Evolutionary conservation across 495 filamentous ascomycete genomes (phyloP), one percentile per base, ranked within the genome.

Genomic region (Neurospora sp.): DNA sequence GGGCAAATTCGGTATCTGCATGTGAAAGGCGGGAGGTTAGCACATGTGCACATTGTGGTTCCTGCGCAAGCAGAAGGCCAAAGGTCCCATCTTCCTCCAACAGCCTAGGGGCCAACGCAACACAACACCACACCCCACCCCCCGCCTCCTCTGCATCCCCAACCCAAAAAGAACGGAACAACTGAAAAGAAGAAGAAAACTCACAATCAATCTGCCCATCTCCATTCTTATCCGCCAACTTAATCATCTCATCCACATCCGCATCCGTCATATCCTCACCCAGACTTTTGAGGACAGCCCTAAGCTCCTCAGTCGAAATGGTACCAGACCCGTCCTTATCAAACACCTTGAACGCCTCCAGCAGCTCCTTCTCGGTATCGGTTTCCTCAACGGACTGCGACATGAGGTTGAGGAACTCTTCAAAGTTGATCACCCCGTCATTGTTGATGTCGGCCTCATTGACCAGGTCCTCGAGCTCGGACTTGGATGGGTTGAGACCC

Each of bases 1-100:
- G 92, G 78, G 95, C 94, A 82, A 97, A 97, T 85, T 97, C 94
- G 84, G 95, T 93, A 85, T 97, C 94, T 97, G 77, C 40, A 31
- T 23, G 38, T 12, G 38, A 18, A 18, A 31, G 23, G 8, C 11
- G 49, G 8, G 69, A 3, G 23, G 72, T 85, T 72, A 84, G 82
- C 72, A 39, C 16, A 39, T 18, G 0, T 10, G 23, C 5, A 40
- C 9, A 37, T 54, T 3, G 4, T 14, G 9, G 18, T 14, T 54
- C 20, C 46, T 54, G 46, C 3, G n/a, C 20, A 27, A 54, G 46
- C 46, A n/a, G n/a, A n/a, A n/a, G n/a, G n/a, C n/a, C n/a, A n/a
- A n/a, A n/a, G n/a, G n/a, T n/a, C 46, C 49, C 27, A 31, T 60
- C 49, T 0, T 27, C 20, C 12, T 31, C 23, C 49, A 60, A 16